A percentile compares a stretch with the other conserved stretches of the same genome.
phyloP scores from a whole-genome alignment of 495 filamentous ascomycete species.

The Patellaria atrata region DNA sequence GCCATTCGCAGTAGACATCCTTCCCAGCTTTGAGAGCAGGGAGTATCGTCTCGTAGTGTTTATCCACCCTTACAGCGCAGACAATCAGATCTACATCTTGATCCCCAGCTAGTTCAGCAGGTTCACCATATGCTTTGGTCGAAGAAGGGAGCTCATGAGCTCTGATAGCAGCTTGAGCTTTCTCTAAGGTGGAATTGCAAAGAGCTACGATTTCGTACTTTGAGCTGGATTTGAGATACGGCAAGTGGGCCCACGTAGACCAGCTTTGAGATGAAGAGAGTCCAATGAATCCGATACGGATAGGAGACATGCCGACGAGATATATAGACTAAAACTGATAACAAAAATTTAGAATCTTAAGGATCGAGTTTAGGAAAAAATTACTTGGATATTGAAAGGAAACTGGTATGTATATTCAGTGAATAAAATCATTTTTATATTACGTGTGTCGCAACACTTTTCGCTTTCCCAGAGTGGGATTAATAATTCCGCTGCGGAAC shows the following conservation, averaged over 20 bases:
- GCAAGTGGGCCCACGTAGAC: conserved; percentile 15
- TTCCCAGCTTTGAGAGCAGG: conserved; percentile 12
- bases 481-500: too few species aligned
- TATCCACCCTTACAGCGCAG: conserved; percentile 6
- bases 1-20: conserved; percentile 15
- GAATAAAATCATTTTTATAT: too few species aligned
- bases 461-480: too few species aligned
- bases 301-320: too few species aligned
- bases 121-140: conserved; percentile 15
- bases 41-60: conserved; percentile 8
- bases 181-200: conserved; percentile 7
- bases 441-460: too few species aligned
- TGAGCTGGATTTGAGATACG: conserved; percentile 5
- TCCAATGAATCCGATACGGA: conserved; percentile 15
- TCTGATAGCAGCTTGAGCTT: conserved; percentile 10
- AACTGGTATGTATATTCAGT: too few species aligned
- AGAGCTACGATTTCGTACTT: conserved; percentile 12
- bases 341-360: too few species aligned
- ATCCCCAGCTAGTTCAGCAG: conserved; percentile 12
- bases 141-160: conserved; percentile 5
- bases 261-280: conserved; percentile 14
- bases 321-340: too few species aligned
- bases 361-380: too few species aligned
- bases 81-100: conserved; percentile 17
- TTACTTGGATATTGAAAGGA: too few species aligned